phyloP scores from a whole-genome alignment of 441 rosid genomes.

The Omphalea diandra region DNA sequence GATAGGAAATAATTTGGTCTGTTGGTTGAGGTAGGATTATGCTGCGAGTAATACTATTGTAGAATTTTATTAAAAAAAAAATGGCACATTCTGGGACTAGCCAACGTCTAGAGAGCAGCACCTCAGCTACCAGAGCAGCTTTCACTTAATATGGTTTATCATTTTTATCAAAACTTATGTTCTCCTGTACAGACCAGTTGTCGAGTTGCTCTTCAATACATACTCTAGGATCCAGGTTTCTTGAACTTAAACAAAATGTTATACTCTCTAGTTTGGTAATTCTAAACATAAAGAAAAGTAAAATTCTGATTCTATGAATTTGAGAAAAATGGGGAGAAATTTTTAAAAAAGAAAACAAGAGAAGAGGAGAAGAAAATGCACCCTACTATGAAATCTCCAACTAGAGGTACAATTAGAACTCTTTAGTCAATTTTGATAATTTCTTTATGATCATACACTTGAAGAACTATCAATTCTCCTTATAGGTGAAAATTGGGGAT shows the following conservation, averaged over 20 bases:
- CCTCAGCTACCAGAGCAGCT: neutral
- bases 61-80: neutral
- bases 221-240: neutral
- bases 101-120: neutral
- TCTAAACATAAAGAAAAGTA: neutral
- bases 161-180: neutral
- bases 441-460: neutral
- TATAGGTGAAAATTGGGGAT: conserved; percentile 76
- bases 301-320: neutral
- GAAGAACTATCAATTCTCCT: conserved; percentile 7
- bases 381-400: neutral
- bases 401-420: neutral
- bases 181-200: too few species aligned
- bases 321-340: neutral
- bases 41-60: neutral
- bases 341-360: neutral
- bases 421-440: neutral
- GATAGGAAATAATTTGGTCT: neutral
- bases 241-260: neutral
- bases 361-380: neutral
- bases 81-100: neutral
- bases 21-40: neutral
- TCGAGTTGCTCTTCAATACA: neutral
- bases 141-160: neutral
- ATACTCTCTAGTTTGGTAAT: neutral